Percentiles rank a stretch among this genome's conserved stretches.
Conservation (phyloP, 352 stramenopile genomes). For the Phytophthora macrochlamydospora region DNA sequence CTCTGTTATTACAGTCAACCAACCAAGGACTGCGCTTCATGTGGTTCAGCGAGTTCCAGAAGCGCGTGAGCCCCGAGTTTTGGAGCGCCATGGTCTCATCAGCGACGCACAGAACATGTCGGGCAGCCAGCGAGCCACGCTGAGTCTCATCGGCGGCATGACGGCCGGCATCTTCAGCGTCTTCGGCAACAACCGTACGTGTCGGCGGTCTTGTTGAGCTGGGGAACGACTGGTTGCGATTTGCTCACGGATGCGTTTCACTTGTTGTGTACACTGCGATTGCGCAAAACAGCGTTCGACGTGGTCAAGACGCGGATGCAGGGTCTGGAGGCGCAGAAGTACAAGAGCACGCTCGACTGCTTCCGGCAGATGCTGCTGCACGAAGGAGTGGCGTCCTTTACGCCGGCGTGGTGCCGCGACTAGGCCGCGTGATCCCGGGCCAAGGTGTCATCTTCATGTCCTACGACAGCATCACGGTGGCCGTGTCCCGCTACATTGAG, state of each 20-base stretch:
- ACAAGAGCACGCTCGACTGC: conserved; percentile 90
- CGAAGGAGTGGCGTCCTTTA: conserved; percentile 91
- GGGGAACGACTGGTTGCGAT: conserved; percentile 1
- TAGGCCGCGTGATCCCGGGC: conserved; percentile 95
- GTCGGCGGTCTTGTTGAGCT: conserved; percentile 36
- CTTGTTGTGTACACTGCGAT: conserved; percentile 3
- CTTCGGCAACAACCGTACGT: conserved; percentile 96
- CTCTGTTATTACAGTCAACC: conserved; percentile 59
- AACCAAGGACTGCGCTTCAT: conserved; percentile 97
- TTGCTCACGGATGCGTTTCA: conserved; percentile 25
- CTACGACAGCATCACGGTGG: conserved; percentile 80
- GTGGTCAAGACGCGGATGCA: conserved; percentile 90
- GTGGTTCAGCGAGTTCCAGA: conserved; percentile 97
- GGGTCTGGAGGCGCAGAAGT: conserved; percentile 67
- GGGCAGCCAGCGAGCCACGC: conserved; percentile 68
- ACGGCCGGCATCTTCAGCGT: conserved; percentile 96
- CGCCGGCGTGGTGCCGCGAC: conserved; percentile 90
- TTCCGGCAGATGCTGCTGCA: conserved; percentile 89
- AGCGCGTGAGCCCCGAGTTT: conserved; percentile 57
- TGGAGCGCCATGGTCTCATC: conserved; percentile 58
- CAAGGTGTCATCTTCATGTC: conserved; percentile 98
- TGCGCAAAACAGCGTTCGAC: conserved; percentile 60
- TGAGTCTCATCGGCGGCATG: conserved; percentile 96
- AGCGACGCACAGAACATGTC: conserved; percentile 78
- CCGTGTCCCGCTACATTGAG: conserved; percentile 63